Base-by-base conservation (phyloP, 495 filamentous ascomycete genomes). In the Cercophora samala region DNA sequence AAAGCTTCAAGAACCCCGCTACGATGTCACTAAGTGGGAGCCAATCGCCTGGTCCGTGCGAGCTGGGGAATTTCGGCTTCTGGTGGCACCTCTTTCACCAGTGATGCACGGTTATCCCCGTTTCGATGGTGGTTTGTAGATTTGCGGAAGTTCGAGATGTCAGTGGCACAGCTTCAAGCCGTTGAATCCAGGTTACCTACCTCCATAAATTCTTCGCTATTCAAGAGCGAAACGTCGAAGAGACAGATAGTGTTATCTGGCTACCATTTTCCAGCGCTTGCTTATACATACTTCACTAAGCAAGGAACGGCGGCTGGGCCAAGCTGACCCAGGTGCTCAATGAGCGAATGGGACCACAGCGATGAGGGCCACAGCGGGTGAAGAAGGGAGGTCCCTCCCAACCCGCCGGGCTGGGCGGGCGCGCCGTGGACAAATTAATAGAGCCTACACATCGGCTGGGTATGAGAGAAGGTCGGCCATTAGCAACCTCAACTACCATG, bases 41-140 rank as follows among this genome's bases (percentile, higher is more conserved):
- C 53, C 53, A 56, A 56, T 56, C n/a, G 53, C 53, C 53, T 23
- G 53, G n/a, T 19, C 53, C 53, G 18, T 23, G n/a, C 53, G 6
- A 5, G n/a, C 13, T 56, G 53, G 53, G 53, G 53, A 56, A 56
- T 2, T 23, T 56, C 53, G 53, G 53, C 53, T 56, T 56, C n/a
- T 19, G n/a, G 53, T 56, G 53, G 53, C 53, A 18, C 53, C 18
- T 11, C 22, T 56, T 21, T 21, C 13, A 18, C 18, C n/a, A 21
- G n/a, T 56, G 5, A 9, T 56, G 5, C 53, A 56, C 53, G 6
- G 53, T 56, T 56, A 23, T 56, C 22, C n/a, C 22, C 53, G 17
- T 19, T 56, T 56, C 5, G 52, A 18, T 54, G 52, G 17, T 6
- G 52, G 19, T 18, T 54, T 18, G 52, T n/a, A n/a, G n/a, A n/a